Conservation (phyloP, 129 eudicot genomes). For the Flaveria trinervia region DNA sequence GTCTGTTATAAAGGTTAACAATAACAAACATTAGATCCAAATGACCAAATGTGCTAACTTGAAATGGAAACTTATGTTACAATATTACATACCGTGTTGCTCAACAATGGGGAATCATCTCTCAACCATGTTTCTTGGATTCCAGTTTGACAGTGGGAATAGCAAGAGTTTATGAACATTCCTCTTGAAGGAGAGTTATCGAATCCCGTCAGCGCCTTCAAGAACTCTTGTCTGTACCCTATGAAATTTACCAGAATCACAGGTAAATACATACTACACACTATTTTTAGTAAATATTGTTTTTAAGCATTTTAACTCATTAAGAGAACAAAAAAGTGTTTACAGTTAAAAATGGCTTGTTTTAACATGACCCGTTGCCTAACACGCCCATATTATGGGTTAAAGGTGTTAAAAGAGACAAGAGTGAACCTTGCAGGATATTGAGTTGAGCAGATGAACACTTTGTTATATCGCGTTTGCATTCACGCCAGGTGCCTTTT, state of each 20-base stretch:
- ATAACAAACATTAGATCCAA: slow-evolving; percentile 14
- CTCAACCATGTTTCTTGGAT: slow-evolving; percentile 90
- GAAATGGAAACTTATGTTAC: slow-evolving; percentile 4
- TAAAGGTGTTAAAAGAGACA: background rate
- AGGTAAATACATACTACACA: background rate
- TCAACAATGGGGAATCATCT: slow-evolving; percentile 63
- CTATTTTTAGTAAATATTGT: background rate
- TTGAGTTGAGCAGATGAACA: slow-evolving; percentile 46
- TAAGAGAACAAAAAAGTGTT: background rate
- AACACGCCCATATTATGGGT: background rate
- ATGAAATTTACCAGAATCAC: slow-evolving; percentile 19
- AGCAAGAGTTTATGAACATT: slow-evolving; percentile 83
- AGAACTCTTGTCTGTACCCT: slow-evolving; percentile 66
- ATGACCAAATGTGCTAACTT: slow-evolving; percentile 1
- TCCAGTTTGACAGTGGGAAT: slow-evolving; percentile 90
- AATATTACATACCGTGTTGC: slow-evolving; percentile 48
- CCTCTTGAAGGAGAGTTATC: slow-evolving; percentile 68
- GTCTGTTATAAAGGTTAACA: slow-evolving; percentile 27
- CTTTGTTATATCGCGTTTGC: slow-evolving; percentile 41
- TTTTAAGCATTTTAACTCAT: background rate
- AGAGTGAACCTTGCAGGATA: slow-evolving; percentile 36
- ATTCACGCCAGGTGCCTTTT: slow-evolving; percentile 40
- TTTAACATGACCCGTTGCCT: background rate
- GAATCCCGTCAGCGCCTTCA: slow-evolving; percentile 52
- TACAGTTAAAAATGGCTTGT: background rate